Base-by-base conservation (phyloP, 768 basidiomycete species). In the Hypholoma fasciculare region DNA sequence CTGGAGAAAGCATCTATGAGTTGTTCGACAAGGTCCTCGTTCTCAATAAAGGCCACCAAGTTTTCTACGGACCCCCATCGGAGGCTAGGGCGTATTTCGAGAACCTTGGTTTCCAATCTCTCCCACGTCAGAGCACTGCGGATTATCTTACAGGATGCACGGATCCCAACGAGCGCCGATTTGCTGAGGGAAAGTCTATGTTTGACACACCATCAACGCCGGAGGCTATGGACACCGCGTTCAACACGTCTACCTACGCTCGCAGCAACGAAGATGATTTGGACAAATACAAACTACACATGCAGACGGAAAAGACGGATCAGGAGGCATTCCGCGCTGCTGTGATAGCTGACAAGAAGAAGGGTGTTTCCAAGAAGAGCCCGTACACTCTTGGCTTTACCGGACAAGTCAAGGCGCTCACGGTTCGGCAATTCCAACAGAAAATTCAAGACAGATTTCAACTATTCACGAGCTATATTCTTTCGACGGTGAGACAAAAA, bases 11-110 rank as follows among this genome's bases (percentile, higher is more conserved):
- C 52, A 88, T 90, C 59, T 89, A 89, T 58, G 78, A 85, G 0
- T 65, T 89, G 2, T 96, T 96, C 67, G 94, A 96, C 76, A 94
- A 94, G 71, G 91, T 96, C 36, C 77, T 93, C 64, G 83, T 96
- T 30, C 79, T 97, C 60, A 84, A 90, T 71, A 77, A 89, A 63
- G 92, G 94, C 9, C 88, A 81, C 26, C 88, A 90, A 69, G 88
- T 91, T 11, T 96, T 86, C 78, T 92, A 82, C 65, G 94, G 94
- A 27, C 84, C 88, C 7, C 81, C 85, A 4, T 75, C 80, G 7
- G 82, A 88, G 59, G 94, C 94, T 14, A 84, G 91, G 14, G 74
- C 74, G 1, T 96, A 96, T 74, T 94, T 97, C 64, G 83, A 90
- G 63, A 71, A 72, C 30, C 74, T 93, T 43, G 92, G 93, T 16